Evolutionary conservation across 148 eudicot species (phyloP).

Genomic region (Drosera capensis): DNA sequence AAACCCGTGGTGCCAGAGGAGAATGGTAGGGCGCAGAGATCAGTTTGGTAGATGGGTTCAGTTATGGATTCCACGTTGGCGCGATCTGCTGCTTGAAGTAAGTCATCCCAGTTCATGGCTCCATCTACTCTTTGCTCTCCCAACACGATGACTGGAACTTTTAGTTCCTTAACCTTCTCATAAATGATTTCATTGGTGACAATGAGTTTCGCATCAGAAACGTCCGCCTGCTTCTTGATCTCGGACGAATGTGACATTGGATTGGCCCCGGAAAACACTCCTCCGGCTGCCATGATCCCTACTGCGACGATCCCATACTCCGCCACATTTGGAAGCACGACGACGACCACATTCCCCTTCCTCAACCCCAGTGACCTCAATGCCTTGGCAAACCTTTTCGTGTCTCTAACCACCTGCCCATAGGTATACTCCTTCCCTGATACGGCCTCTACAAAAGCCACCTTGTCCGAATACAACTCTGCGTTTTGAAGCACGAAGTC

Average conservation of each 20-base stretch:
- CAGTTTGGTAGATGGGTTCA: slow-evolving; percentile 35
- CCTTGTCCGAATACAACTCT: slow-evolving; percentile 45
- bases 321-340: slow-evolving; percentile 64
- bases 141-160: slow-evolving; percentile 47
- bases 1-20: slow-evolving; percentile 95
- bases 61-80: slow-evolving; percentile 20
- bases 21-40: slow-evolving; percentile 88
- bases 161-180: slow-evolving; percentile 58
- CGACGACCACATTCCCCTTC: slow-evolving; percentile 70
- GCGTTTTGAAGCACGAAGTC: slow-evolving; percentile 68
- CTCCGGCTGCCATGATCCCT: slow-evolving; percentile 88
- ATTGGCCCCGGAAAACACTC: slow-evolving; percentile 81
- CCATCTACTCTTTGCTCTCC: slow-evolving; percentile 45
- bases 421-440: slow-evolving; percentile 55
- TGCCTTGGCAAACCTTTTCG: slow-evolving; percentile 73
- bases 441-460: slow-evolving; percentile 62
- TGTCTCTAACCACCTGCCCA: slow-evolving; percentile 46
- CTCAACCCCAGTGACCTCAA: slow-evolving; percentile 81
- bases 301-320: slow-evolving; percentile 82
- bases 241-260: slow-evolving; percentile 54
- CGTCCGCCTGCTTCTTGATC: slow-evolving; percentile 68
- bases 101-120: slow-evolving; percentile 57
- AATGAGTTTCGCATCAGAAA: slow-evolving; percentile 73
- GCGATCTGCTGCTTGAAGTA: slow-evolving; percentile 62
- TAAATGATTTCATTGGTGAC: slow-evolving; percentile 52